Evolutionary conservation across 1,139 yeast species (phyloP), one percentile per base, ranked within the genome.

Genomic region (Debaryomyces psychrophilus): DNA sequence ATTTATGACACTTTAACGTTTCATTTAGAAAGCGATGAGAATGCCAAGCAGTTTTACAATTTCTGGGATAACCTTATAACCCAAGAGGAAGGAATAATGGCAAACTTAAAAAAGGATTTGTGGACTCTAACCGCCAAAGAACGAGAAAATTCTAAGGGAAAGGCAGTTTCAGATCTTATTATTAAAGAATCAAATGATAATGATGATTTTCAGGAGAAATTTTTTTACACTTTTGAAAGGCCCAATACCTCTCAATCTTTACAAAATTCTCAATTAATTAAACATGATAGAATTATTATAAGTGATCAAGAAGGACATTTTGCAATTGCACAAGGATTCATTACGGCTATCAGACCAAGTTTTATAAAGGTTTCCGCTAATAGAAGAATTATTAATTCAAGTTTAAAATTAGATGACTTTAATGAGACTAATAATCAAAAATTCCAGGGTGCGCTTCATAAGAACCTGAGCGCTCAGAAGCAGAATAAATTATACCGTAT

Each of bases 241-340:
- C 60, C 22, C 3, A 25, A 47, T 5, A 45, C 44, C 0, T 20
- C 45, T 0, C 46, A 50, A 7, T 48, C 55, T 1, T 53, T 77
- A 50, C 65, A 67, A 50, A 55, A 59, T 1, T 65, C 82, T 0
- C 87, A 82, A 50, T 57, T 86, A 2, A 44, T 69, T 0, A 71
- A 69, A 36, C 68, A 71, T 53, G 93, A 86, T 59, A 65, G 80
- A 33, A 78, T 92, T 1, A 74, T 87, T 18, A 70, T 90, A 1
- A 89, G 97, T 57, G 96, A 89, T 61, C 95, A 88, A 56, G 55
- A 65, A 0, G 96, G 96, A 1, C 90, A 86, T 61, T 84, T 85
- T 62, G 87, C 90, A 0, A 60, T 90, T 25, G 82, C 90, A 1
- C 74, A 74, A 47, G 97, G 96, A 0, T 65, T 64, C 41, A 72